Evolutionary conservation across 2,329 filamentous ascomycete genomes (phyloP).

Genomic region (Pseudocercospora macadamiae): DNA sequence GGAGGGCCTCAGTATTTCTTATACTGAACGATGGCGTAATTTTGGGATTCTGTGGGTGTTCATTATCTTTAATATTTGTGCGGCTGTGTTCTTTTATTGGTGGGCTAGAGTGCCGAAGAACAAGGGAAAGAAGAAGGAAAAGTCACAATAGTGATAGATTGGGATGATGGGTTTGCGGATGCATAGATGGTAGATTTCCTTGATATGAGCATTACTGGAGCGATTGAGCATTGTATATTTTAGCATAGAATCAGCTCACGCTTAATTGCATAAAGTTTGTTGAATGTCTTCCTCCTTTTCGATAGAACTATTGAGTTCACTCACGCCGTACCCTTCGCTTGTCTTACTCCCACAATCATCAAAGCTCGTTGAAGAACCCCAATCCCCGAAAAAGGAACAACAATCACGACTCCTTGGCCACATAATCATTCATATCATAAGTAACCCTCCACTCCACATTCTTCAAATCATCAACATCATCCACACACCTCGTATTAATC

Average conservation of each 20-base stretch:
- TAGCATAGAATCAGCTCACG: background rate
- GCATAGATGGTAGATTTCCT: constrained; percentile 3
- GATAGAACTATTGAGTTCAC: too few species aligned
- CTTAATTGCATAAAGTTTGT: too few species aligned
- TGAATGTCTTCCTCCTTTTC: too few species aligned
- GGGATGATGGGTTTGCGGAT: background rate
- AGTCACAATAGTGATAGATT: background rate
- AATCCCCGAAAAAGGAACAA: too few species aligned
- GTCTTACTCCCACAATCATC: too few species aligned
- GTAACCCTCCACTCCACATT: constrained; percentile 11
- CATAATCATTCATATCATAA: too few species aligned
- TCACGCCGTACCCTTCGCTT: too few species aligned
- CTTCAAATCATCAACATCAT: background rate
- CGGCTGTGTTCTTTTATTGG: constrained; percentile 58
- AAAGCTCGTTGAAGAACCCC: too few species aligned
- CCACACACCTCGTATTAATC: constrained; percentile 12
- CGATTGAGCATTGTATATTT: background rate
- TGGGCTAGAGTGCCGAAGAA: constrained; percentile 56
- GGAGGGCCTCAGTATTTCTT: constrained; percentile 45
- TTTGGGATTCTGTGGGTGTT: constrained; percentile 58
- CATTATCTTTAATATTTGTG: constrained; percentile 55
- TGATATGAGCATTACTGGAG: background rate
- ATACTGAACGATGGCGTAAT: constrained; percentile 55
- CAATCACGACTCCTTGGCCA: too few species aligned
- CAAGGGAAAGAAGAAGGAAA: constrained; percentile 46